Base-by-base conservation (phyloP, 768 basidiomycete species). In the Podaxis sp. region DNA sequence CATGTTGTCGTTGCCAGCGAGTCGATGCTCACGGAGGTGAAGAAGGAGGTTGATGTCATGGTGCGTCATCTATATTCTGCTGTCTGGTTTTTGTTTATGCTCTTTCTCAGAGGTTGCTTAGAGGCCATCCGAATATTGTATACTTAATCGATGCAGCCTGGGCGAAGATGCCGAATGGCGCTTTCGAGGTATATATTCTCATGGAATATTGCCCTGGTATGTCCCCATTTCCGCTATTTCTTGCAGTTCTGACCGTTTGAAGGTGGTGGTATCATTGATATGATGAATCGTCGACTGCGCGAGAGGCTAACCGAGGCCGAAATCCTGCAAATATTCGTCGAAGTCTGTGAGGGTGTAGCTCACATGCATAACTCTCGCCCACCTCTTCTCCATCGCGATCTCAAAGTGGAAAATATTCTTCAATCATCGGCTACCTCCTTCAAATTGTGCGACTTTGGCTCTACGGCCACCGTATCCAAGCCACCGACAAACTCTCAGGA, bases 21-120 rank as follows among this genome's bases (percentile, higher is more conserved):
- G 72, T 78, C 83, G 38, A 93, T 96, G 83, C 85, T 98, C 60
- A 84, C 87, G 12, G 96, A 97, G 69, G 96, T 98, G 47, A 91
- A 93, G 81, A 94, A 91, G 76, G 97, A 99, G 75, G 97, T 99
- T 50, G 95, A 98, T 70, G 93, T 98, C 66, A 99, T 99, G 97
- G 97, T 98, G 70, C 69, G 83, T 69, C 55, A 62, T 43, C 4
- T 46, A 51, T 59, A 17, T 65, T 52, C 40, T 64, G 55, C 50
- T 51, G 22, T 46, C 50, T 51, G 47, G 56, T 70, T 63, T 66
- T 62, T 65, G 73, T 55, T 75, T 68, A 76, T 67, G 63, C 60
- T 73, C 29, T 66, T 68, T 69, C 63, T 64, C 76, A 96, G 94
- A 87, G 94, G 76, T 80, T 94, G 58, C 80, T 98, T 63, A 89